Conservation (phyloP, 2,329 filamentous ascomycete genomes). For the Plenodomus lindquistii region DNA sequence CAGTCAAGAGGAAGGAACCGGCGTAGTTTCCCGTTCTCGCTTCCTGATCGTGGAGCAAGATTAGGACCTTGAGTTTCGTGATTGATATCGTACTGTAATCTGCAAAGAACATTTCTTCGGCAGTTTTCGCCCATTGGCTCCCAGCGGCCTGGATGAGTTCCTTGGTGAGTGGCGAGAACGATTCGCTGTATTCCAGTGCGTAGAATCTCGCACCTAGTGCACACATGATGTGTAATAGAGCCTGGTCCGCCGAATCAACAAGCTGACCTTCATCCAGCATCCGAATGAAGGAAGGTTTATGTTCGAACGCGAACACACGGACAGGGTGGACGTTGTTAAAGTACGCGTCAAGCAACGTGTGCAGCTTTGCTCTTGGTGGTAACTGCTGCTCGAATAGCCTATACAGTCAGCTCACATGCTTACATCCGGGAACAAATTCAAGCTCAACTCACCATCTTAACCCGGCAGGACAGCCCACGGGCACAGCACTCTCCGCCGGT, state of each 20-base stretch:
- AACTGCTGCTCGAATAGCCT: slow-evolving; percentile 32
- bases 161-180: slow-evolving; percentile 28
- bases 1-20: slow-evolving; percentile 36
- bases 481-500: background rate
- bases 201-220: slow-evolving; percentile 36
- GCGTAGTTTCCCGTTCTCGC: slow-evolving; percentile 38
- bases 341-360: slow-evolving; percentile 33
- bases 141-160: slow-evolving; percentile 37
- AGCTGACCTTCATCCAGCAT: slow-evolving; percentile 39
- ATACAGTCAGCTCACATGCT: background rate
- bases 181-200: slow-evolving; percentile 36
- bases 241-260: slow-evolving; percentile 32
- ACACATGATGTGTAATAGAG: slow-evolving; percentile 39
- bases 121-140: slow-evolving; percentile 39
- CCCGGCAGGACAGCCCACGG: background rate
- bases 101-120: slow-evolving; percentile 38
- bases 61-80: slow-evolving; percentile 35
- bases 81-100: slow-evolving; percentile 40
- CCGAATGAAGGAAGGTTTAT: slow-evolving; percentile 38
- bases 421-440: background rate
- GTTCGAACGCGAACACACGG: slow-evolving; percentile 34
- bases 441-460: background rate
- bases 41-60: slow-evolving; percentile 39
- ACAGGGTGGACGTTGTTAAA: slow-evolving; percentile 38
- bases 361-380: slow-evolving; percentile 27